phyloP scores from a whole-genome alignment of 805 yeast species.

The Metschnikowia aberdeeniae region DNA sequence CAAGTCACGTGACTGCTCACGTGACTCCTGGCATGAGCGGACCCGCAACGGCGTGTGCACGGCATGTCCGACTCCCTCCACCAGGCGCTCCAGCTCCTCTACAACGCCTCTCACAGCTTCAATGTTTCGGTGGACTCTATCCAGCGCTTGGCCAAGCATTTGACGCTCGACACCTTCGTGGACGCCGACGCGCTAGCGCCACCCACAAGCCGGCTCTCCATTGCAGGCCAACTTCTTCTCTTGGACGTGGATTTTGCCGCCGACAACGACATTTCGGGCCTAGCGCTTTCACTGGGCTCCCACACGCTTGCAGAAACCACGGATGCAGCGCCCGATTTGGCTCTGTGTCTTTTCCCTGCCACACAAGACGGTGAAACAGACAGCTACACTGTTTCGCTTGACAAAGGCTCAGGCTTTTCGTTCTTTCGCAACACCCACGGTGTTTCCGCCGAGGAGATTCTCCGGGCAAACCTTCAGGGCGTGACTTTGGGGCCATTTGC shows the following conservation, averaged over 20 bases:
- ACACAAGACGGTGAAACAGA: background rate
- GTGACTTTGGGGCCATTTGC: slow-evolving; percentile 29
- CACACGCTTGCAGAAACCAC: slow-evolving; percentile 11
- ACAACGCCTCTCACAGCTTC: slow-evolving; percentile 30
- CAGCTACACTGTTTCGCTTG: background rate
- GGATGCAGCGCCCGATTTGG: background rate
- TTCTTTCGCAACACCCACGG: slow-evolving; percentile 14
- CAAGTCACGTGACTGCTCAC: too few relatives aligned
- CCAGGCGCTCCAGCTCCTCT: slow-evolving; percentile 20
- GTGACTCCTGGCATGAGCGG: too few relatives aligned
- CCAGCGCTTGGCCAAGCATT: slow-evolving; percentile 37
- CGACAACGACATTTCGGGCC: slow-evolving; percentile 23
- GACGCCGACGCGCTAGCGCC: slow-evolving; percentile 30
- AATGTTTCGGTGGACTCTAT: slow-evolving; percentile 33
- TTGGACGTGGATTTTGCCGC: slow-evolving; percentile 37
- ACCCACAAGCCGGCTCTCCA: slow-evolving; percentile 26
- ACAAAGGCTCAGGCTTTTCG: slow-evolving; percentile 6
- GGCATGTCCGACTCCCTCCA: slow-evolving; percentile 3
- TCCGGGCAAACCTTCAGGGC: slow-evolving; percentile 24
- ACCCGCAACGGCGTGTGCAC: background rate
- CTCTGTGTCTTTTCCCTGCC: background rate
- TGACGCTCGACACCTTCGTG: slow-evolving; percentile 39
- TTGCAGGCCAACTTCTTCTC: slow-evolving; percentile 39
- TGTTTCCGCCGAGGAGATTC: slow-evolving; percentile 26
- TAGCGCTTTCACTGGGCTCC: slow-evolving; percentile 36